Conservation (phyloP, 106 monocot genomes). For the Dioscorea dumetorum region DNA sequence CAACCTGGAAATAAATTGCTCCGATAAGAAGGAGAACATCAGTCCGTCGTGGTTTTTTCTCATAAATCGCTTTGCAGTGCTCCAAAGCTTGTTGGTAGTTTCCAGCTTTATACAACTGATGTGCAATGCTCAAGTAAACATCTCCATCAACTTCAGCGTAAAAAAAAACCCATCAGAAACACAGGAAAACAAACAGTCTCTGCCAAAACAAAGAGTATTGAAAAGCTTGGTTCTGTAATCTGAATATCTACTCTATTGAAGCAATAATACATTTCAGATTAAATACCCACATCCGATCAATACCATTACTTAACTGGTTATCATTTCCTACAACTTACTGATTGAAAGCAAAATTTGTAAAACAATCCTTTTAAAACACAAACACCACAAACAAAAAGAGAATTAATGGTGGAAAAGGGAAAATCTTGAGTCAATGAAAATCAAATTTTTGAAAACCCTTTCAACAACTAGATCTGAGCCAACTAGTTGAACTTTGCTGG, state of each 20-base stretch:
- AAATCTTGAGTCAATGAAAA: neutral
- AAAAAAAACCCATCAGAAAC: neutral
- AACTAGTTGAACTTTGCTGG: no score
- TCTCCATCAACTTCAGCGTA: constrained; percentile 56
- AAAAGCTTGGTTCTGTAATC: neutral
- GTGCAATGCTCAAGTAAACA: constrained; percentile 53
- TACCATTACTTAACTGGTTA: neutral
- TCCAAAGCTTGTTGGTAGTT: constrained; percentile 77
- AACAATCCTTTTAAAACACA: neutral
- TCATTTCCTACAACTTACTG: neutral
- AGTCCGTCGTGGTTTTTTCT: constrained; percentile 63
- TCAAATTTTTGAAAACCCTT: no score
- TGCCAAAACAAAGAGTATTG: neutral
- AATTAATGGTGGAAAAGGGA: neutral
- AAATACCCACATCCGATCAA: neutral
- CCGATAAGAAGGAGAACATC: constrained; percentile 91
- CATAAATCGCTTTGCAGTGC: constrained; percentile 59
- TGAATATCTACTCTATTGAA: neutral
- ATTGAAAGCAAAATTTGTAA: neutral
- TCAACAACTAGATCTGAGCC: no score
- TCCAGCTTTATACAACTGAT: constrained; percentile 80
- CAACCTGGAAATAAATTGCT: constrained; percentile 88
- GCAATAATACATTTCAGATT: neutral
- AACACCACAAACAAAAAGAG: neutral
- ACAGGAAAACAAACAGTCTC: neutral